These are phyloP conservation scores for Candida caryicola DNA, from an alignment of 805 yeast species.

Conservation along the genomic window DNA sequence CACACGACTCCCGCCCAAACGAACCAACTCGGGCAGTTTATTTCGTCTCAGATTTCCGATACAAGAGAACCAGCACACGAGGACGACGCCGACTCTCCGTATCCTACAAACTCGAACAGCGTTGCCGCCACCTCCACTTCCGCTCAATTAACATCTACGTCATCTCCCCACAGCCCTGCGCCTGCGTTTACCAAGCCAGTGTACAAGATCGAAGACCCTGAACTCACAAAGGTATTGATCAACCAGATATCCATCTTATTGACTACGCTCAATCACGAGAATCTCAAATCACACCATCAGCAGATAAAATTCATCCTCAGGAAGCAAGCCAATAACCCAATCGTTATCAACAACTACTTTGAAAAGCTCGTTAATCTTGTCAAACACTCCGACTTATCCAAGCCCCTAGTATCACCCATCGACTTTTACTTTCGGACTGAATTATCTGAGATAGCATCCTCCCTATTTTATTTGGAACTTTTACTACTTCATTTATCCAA, in stretches of 20 bases:
- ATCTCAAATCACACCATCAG: constrained; percentile 35
- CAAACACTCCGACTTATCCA: constrained; percentile 8
- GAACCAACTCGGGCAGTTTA: too few species aligned
- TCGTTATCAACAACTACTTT: constrained; percentile 19
- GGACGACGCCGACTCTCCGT: too few species aligned
- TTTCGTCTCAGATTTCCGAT: too few species aligned
- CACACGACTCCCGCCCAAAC: too few species aligned
- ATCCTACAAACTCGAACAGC: too few species aligned
- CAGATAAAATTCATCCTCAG: constrained; percentile 50
- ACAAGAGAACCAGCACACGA: too few species aligned
- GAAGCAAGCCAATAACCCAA: constrained; percentile 17
- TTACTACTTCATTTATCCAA: constrained; percentile 19
- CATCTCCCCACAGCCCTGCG: too few species aligned
- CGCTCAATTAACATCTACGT: too few species aligned
- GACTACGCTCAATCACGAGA: constrained; percentile 40
- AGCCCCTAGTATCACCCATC: constrained; percentile 11
- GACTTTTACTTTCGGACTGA: constrained; percentile 28
- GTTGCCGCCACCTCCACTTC: too few species aligned
- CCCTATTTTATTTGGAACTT: constrained; percentile 24
- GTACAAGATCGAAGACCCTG: constrained; percentile 17
- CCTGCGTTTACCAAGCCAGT: too few species aligned
- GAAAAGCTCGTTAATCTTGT: constrained; percentile 18
- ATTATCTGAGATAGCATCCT: constrained; percentile 22
- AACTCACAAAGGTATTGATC: constrained; percentile 38
- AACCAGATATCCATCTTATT: constrained; percentile 55